Base-by-base conservation (phyloP, 2,329 filamentous ascomycete species). In the Fusarium brachygibbosum region DNA sequence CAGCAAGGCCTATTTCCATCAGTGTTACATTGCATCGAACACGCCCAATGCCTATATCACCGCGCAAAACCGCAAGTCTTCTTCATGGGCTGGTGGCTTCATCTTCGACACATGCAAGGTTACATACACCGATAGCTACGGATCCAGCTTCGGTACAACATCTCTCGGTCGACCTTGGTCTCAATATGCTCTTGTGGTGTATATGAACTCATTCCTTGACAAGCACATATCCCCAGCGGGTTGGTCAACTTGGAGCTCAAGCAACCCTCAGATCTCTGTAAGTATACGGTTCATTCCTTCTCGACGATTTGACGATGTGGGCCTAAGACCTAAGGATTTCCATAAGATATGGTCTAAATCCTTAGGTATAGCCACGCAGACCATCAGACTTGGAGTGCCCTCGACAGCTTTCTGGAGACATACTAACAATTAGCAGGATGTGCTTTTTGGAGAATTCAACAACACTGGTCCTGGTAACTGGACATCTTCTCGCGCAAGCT, bases 371-470 rank as follows among this genome's bases (percentile, higher is more conserved):
- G 9, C n/a, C 9, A 28, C 7, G 8, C 38, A 41, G 38, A 41
- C 16, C 16, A n/a, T 6, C 23, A 44, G 17, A 28, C 23, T 6
- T 23, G n/a, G n/a, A n/a, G n/a, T n/a, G n/a, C n/a, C n/a, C n/a
- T n/a, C n/a, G n/a, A n/a, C n/a, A n/a, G n/a, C 17, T 14, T 19
- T 19, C 6, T 14, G 12, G 6, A 4, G 0, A 10, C 10, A 17
- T 9, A 32, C 51, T 63, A 16, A 64, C 2, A 1, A 2, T n/a
- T 34, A 0, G 4, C 7, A 63, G 81, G 82, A 19, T 48, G 85
- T 90, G 4, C 75, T 81, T 34, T 90, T 86, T 68, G 85, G 79
- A 9, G 89, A 91, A 78, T 90, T 85, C 70, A 79, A 74, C 38
- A 91, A 91, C 75, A 82, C 81, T 2, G 89, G 89, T 2, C 68